Evolutionary conservation across 2,329 filamentous ascomycete species (phyloP).

Genomic region (Anthostomella pinea): DNA sequence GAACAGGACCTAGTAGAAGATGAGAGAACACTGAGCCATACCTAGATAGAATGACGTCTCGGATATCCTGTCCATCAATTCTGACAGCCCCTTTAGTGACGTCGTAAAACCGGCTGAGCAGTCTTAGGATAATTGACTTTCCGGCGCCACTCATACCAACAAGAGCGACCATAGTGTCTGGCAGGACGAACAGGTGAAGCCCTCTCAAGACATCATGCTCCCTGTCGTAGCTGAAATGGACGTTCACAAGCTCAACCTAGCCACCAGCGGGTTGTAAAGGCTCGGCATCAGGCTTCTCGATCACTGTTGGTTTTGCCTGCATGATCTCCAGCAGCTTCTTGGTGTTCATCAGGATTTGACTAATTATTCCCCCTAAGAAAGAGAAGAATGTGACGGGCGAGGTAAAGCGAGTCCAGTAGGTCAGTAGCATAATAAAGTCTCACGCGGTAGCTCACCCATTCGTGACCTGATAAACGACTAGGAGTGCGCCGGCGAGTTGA

Average conservation of each 20-base stretch:
- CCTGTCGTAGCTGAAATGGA: slow-evolving; percentile 59
- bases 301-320: slow-evolving; percentile 53
- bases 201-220: slow-evolving; percentile 56
- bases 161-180: slow-evolving; percentile 56
- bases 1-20: slow-evolving; percentile 3
- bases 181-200: slow-evolving; percentile 48
- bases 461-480: slow-evolving; percentile 64
- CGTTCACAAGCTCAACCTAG: slow-evolving; percentile 52
- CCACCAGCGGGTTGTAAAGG: slow-evolving; percentile 51
- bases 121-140: slow-evolving; percentile 48
- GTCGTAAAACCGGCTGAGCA: slow-evolving; percentile 52
- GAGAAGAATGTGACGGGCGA: slow-evolving; percentile 69
- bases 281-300: slow-evolving; percentile 49
- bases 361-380: slow-evolving; percentile 52
- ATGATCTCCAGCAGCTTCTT: slow-evolving; percentile 58
- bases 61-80: slow-evolving; percentile 45
- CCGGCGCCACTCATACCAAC: slow-evolving; percentile 58
- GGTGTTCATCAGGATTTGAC: slow-evolving; percentile 55
- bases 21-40: no score
- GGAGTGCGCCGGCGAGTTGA: slow-evolving; percentile 60
- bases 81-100: slow-evolving; percentile 43
- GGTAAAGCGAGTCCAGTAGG: slow-evolving; percentile 72
- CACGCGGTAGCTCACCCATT: slow-evolving; percentile 59
- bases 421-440: slow-evolving; percentile 67
- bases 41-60: slow-evolving; percentile 39